These are phyloP conservation scores for Trichosporon sp. DNA, from an alignment of 1,284 basidiomycete genomes.

Conservation along the genomic window DNA sequence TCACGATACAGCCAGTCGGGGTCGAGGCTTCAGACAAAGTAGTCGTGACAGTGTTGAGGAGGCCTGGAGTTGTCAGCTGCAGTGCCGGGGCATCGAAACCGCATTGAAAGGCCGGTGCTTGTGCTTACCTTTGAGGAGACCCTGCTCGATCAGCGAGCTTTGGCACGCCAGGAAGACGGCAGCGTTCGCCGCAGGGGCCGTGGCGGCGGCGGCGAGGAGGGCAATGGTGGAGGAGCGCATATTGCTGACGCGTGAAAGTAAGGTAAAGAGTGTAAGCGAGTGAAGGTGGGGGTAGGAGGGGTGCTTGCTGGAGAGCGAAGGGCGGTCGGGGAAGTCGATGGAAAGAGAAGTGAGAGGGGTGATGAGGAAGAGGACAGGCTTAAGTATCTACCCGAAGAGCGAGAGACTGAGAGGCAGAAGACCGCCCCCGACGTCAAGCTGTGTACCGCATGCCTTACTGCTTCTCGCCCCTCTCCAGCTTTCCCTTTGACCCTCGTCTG, in stretches of 20 bases:
- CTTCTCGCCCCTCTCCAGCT: no score
- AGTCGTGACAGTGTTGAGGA: constrained; percentile 10
- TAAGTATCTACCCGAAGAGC: no score
- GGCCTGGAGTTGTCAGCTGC: background rate
- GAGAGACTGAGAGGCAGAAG: no score
- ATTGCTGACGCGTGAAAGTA: background rate
- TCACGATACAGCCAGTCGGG: constrained; percentile 6
- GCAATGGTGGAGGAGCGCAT: background rate
- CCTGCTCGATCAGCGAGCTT: background rate
- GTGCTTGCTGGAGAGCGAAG: background rate
- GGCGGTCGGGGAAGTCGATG: no score
- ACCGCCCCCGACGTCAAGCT: no score
- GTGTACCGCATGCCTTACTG: no score
- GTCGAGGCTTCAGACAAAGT: background rate
- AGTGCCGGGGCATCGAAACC: background rate
- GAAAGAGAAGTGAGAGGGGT: no score
- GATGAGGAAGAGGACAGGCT: no score
- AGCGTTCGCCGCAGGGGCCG: background rate
- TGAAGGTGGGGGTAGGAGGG: background rate
- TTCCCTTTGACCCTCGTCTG: no score
- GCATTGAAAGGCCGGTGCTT: no score
- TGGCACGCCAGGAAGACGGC: constrained; percentile 10
- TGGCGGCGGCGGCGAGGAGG: background rate
- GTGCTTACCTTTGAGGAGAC: constrained; percentile 2
- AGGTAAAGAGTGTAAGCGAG: background rate